phyloP scores from a whole-genome alignment of 1,284 basidiomycete genomes.

The Ganoderma sp. region DNA sequence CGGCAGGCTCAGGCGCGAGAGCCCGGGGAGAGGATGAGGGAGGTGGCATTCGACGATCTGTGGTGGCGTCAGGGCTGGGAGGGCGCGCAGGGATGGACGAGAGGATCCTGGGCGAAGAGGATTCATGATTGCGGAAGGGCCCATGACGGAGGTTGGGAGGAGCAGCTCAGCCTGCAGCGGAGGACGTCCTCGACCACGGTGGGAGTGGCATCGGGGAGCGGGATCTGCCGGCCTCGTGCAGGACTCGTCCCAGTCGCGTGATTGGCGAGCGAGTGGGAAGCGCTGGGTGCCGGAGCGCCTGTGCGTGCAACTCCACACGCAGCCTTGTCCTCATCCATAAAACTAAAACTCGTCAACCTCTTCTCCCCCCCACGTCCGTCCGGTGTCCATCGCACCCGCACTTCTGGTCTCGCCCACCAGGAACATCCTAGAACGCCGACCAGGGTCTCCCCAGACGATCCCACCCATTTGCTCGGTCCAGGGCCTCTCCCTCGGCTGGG shows the following conservation, averaged over 20 bases:
- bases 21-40: slow-evolving; percentile 12
- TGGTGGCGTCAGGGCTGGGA: neutral
- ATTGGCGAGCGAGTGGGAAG: slow-evolving; percentile 14
- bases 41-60: neutral
- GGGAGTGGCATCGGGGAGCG: slow-evolving; percentile 10
- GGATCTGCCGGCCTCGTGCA: slow-evolving; percentile 2
- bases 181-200: slow-evolving; percentile 7
- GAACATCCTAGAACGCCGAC: slow-evolving; percentile 19
- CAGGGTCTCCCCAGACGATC: slow-evolving; percentile 11
- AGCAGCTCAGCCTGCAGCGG: neutral
- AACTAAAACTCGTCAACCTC: slow-evolving; percentile 19
- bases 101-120: neutral
- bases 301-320: slow-evolving; percentile 1
- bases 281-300: slow-evolving; percentile 24
- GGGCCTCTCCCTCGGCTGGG: slow-evolving; percentile 26
- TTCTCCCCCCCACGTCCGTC: neutral
- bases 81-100: neutral
- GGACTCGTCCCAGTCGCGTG: slow-evolving; percentile 11
- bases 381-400: slow-evolving; percentile 1
- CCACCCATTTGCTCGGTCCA: neutral
- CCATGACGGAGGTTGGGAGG: slow-evolving; percentile 4
- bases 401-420: slow-evolving; percentile 6
- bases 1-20: slow-evolving; percentile 5
- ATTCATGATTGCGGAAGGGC: slow-evolving; percentile 8
- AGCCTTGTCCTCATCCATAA: slow-evolving; percentile 14